Evolutionary conservation across 73 alveolate genomes (phyloP).

Genomic region (Paramecium pentaurelia): DNA sequence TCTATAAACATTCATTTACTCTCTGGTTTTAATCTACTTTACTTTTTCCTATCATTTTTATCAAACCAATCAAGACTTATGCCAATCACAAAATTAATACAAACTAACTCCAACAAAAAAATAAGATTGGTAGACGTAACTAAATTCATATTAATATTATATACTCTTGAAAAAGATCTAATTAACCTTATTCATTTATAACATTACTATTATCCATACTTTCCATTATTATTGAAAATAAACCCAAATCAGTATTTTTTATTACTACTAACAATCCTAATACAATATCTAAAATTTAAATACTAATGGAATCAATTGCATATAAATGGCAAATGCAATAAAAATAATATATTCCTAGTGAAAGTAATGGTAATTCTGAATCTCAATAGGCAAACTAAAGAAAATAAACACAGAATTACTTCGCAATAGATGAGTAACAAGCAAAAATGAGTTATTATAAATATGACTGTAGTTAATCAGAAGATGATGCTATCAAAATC

Average conservation of each 20-base stretch:
- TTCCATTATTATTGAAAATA: background rate
- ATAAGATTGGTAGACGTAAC: background rate
- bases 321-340: no score
- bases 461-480: no score
- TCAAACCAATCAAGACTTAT: background rate
- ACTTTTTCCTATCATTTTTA: background rate
- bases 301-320: no score
- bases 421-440: no score
- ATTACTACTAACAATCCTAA: no score
- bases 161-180: background rate
- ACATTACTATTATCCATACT: background rate
- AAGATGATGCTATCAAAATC: no score
- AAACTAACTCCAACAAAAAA: background rate
- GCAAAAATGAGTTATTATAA: no score
- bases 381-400: no score
- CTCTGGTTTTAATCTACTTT: background rate
- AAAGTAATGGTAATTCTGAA: no score
- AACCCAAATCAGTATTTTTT: background rate
- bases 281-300: no score
- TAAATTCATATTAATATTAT: background rate
- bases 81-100: background rate
- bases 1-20: background rate
- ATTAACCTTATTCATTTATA: background rate
- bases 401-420: no score
- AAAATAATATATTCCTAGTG: no score